phyloP scores from a whole-genome alignment of 2,329 filamentous ascomycete genomes.

The Keithomyces neogunnii region DNA sequence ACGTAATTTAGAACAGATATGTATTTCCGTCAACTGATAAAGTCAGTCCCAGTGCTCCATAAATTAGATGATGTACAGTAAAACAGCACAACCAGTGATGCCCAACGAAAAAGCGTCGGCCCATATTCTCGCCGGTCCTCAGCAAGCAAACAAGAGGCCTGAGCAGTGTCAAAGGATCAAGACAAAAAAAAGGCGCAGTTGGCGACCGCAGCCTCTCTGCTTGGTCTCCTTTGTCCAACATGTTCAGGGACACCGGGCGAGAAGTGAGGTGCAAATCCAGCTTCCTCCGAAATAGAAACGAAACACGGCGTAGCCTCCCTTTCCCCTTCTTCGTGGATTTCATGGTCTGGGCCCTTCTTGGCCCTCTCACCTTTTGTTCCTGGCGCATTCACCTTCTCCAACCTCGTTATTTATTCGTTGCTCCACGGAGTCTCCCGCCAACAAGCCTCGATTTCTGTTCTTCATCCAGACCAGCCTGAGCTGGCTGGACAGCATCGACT shows the following conservation, averaged over 20 bases:
- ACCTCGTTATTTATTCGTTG: background rate
- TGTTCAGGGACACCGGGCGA: background rate
- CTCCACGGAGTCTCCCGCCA: background rate
- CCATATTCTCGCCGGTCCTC: background rate
- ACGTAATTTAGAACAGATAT: slow-evolving; percentile 7
- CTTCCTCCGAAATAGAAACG: background rate
- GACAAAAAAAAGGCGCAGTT: background rate
- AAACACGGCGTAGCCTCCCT: background rate
- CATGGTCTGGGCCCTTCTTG: background rate
- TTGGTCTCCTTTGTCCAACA: background rate
- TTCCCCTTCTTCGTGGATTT: background rate
- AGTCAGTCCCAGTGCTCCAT: slow-evolving; percentile 9
- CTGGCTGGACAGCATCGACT: background rate
- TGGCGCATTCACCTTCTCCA: background rate
- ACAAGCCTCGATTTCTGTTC: background rate
- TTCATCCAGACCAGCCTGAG: background rate
- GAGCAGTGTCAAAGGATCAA: background rate
- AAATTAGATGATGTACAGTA: slow-evolving; percentile 19
- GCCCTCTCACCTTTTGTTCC: slow-evolving; percentile 1
- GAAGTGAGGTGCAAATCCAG: background rate
- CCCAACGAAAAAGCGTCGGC: slow-evolving; percentile 1
- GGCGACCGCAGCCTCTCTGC: background rate
- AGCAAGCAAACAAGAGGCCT: background rate
- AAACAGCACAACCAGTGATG: slow-evolving; percentile 5
- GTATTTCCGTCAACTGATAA: slow-evolving; percentile 9